Evolutionary conservation across 306 rosid species (phyloP), one percentile per base, ranked within the genome.

Genomic region (Quercus dentata): DNA sequence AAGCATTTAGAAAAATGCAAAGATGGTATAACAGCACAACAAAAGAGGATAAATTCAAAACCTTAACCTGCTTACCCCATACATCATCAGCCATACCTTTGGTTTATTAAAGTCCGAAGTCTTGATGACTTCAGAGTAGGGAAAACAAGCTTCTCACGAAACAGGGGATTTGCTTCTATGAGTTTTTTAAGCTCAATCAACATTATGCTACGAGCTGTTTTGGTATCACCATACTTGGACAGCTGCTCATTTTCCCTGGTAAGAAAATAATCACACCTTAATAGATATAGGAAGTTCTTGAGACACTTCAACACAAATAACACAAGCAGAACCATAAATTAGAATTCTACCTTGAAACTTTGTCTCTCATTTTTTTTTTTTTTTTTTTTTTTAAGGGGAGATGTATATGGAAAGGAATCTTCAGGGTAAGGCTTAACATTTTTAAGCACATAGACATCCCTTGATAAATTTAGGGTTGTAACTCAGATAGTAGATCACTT

Each of bases 221-320:
- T 89, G 74, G 94, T 92, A 83, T 94, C 96, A 69, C 96, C 97
- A 14, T 94, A 94, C 86, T 92, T 90, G 72, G 94, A 90, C 46
- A 92, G 85, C 89, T 92, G 96, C 82, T 87, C 94, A 78, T 91
- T 92, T 85, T 92, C 97, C 91, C 98, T 94, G 81, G 81, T 73
- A 86, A 73, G 79, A 69, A 71, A 44, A 76, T 65, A 64, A 71
- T 18, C 71, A n/a, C 21, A 65, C 8, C 11, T 23, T 11, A 76
- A 18, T 23, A 65, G 71, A 14, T 33, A 69, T 7, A 56, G 8
- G 33, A 21, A 44, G 38, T 61, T 41, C 44, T 51, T 28, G 20
- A 62, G 68, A 55, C 19, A 52, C 52, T 14, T 54, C 2, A 12
- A 73, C 19, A 10, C 33, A 23, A 3, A 59, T 15, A 23, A 21